Conservation (phyloP, 192 early-diverging fungal species). For the Pecoramyces ruminantium region DNA sequence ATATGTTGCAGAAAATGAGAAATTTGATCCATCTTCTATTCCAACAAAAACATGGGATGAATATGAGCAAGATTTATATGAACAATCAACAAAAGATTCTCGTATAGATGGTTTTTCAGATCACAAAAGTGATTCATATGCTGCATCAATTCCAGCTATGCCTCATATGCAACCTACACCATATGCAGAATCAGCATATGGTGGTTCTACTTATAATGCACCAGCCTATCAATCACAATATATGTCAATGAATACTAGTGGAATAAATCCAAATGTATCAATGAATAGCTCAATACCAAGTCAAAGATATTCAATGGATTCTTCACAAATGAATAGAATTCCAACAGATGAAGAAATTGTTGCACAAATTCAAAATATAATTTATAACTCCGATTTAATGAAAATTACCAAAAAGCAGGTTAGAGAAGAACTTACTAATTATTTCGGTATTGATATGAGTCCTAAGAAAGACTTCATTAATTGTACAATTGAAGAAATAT, state of each 20-base stretch:
- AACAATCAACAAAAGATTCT: not conserved
- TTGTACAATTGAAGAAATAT: constrained; percentile 33
- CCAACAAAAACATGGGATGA: constrained; percentile 31
- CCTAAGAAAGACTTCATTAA: constrained; percentile 56
- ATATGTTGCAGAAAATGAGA: constrained; percentile 14
- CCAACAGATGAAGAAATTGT: constrained; percentile 65
- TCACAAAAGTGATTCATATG: not conserved
- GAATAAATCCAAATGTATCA: not conserved
- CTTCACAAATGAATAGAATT: constrained; percentile 5
- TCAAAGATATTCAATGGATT: not conserved
- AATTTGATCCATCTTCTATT: constrained; percentile 13
- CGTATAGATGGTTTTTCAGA: not conserved
- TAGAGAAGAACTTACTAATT: constrained; percentile 37
- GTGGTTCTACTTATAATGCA: not conserved
- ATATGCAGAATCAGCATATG: not conserved
- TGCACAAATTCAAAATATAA: constrained; percentile 49
- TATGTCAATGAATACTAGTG: not conserved
- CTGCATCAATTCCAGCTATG: not conserved
- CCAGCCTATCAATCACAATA: not conserved
- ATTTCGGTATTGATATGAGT: constrained; percentile 56
- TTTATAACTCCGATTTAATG: constrained; percentile 50
- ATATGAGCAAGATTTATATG: constrained; percentile 48
- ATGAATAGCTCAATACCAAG: not conserved
- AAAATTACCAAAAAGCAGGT: constrained; percentile 69
- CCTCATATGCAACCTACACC: not conserved